phyloP scores from a whole-genome alignment of 495 filamentous ascomycete genomes.

The Neurospora sp. region DNA sequence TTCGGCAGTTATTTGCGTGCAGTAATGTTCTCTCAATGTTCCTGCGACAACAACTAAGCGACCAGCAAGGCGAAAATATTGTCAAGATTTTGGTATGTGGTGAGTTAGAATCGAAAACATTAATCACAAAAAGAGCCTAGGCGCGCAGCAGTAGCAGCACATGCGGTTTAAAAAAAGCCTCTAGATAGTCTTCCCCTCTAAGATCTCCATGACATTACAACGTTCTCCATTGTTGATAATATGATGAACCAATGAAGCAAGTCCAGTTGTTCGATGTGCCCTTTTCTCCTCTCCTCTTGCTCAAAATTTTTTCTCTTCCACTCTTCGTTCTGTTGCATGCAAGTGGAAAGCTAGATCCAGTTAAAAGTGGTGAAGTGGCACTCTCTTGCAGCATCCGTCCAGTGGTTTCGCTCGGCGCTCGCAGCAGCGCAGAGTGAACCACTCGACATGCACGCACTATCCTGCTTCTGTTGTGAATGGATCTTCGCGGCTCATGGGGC shows the following conservation, averaged over 20 bases:
- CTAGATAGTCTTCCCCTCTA: background rate
- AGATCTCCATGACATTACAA: background rate
- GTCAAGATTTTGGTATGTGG: background rate
- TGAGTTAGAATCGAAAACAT: background rate
- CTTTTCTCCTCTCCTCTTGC: background rate
- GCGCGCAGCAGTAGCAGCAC: background rate
- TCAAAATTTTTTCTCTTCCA: background rate
- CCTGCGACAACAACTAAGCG: background rate
- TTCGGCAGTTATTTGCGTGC: background rate
- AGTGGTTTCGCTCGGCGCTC: background rate
- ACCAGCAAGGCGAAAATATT: background rate
- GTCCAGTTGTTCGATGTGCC: background rate
- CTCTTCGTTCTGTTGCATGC: background rate
- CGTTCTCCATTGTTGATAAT: background rate
- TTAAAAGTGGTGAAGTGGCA: background rate
- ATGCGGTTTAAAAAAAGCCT: background rate
- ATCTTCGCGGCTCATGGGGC: background rate
- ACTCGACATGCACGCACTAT: background rate
- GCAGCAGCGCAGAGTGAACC: background rate
- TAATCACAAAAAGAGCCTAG: background rate
- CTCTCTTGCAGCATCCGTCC: background rate
- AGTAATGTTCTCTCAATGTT: background rate
- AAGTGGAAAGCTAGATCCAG: background rate
- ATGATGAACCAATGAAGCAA: background rate
- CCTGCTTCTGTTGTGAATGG: background rate